Percentiles rank a stretch among this genome's conserved stretches.
Evolutionary conservation across 1,139 yeast species (phyloP).

Genomic region (Hansenula anomala): DNA sequence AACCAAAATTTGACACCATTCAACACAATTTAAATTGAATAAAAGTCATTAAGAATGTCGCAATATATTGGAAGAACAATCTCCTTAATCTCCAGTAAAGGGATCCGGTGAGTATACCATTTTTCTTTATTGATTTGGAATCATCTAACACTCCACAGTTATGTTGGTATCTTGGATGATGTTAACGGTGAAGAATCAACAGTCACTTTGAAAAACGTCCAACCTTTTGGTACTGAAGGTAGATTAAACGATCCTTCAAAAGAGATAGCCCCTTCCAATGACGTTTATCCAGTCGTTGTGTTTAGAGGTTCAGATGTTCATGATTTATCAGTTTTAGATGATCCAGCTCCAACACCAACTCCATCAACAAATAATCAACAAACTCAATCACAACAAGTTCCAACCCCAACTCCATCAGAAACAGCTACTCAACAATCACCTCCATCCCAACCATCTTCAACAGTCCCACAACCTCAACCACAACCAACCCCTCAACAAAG

Average conservation of each 20-base stretch:
- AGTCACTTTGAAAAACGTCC: slow-evolving; percentile 76
- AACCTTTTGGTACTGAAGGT: slow-evolving; percentile 92
- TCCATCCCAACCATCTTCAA: too few relatives aligned
- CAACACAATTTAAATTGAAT: not conserved
- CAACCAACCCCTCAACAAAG: slow-evolving; percentile 1
- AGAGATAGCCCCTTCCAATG: slow-evolving; percentile 73
- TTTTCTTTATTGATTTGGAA: not conserved
- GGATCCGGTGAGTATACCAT: slow-evolving; percentile 47
- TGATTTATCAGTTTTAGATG: slow-evolving; percentile 80
- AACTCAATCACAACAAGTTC: slow-evolving; percentile 38
- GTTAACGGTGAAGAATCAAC: slow-evolving; percentile 92
- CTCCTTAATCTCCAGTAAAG: slow-evolving; percentile 82
- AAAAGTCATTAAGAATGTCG: slow-evolving; percentile 44
- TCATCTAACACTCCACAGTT: slow-evolving; percentile 32
- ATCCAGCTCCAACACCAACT: slow-evolving; percentile 40
- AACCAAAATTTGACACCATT: too few relatives aligned
- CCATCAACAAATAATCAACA: slow-evolving; percentile 32
- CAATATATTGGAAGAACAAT: slow-evolving; percentile 91
- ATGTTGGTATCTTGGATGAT: slow-evolving; percentile 81
- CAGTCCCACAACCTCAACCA: slow-evolving; percentile 20
- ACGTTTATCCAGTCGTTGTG: slow-evolving; percentile 73
- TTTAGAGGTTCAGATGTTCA: slow-evolving; percentile 92
- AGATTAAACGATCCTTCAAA: slow-evolving; percentile 68
- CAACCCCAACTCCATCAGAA: too few relatives aligned
- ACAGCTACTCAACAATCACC: too few relatives aligned